Base-by-base conservation (phyloP, 805 yeast genomes). In the Metschnikowia lochheadii region DNA sequence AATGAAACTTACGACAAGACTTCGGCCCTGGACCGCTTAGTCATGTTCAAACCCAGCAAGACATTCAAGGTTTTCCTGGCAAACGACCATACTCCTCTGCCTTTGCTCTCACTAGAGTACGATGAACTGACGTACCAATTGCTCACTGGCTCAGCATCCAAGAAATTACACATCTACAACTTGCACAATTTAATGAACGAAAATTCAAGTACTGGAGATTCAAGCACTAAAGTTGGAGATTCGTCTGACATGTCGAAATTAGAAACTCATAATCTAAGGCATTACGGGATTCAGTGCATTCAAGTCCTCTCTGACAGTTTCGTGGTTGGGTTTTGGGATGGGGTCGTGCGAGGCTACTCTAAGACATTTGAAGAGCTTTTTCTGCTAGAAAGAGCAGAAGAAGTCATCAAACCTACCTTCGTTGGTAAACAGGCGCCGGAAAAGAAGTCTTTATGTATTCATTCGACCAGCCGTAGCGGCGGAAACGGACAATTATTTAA, bases 321-420 rank as follows among this genome's bases (percentile, higher is more conserved):
- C 1, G 66, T 70, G 14, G 40, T 62, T 62, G 60, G 76, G 64
- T 49, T 78, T 74, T 55, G 85, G 88, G 84, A 79, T 67, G 75
- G 89, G 71, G 3, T 66, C 1, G 59, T 69, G 60, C 67, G 56
- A 58, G 65, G 15, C 32, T 57, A 34, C 41, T 38, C 39, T 4
- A 39, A 40, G 21, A 37, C 46, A n/a, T 37, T 50, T 8, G 48
- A 49, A 17, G 52, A 48, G 26, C 44, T 32, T 5, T 36, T 42
- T 14, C 53, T 48, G 34, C 40, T 51, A 18, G 53, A 51, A 36
- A 37, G 60, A 13, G 48, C 46, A 10, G 57, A 52, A 36, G 60
- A 56, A 37, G 38, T 40, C 8, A 55, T 56, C 8, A 46, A 37
- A 36, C 56, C 58, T 1, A 51, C 44, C 14, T 44, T 26, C 20